Evolutionary conservation across 192 early-diverging fungal genomes (phyloP).

Genomic region (Backusella tarrabulga): DNA sequence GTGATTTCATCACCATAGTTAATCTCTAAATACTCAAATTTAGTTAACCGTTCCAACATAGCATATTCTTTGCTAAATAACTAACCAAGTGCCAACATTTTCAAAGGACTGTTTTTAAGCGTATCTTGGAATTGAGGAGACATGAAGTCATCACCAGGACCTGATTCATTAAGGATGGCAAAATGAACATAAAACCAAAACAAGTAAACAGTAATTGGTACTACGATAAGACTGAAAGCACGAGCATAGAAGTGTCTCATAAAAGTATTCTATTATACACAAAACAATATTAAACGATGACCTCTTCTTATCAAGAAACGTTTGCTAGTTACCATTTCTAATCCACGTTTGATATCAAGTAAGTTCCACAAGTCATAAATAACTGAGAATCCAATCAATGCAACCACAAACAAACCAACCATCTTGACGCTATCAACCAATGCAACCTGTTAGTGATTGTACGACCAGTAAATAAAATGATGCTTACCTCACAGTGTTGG

Average conservation of each 20-base stretch:
- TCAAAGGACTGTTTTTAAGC: conserved; percentile 76
- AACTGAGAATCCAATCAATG: conserved; percentile 79
- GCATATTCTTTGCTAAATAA: background rate
- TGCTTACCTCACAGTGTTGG: conserved; percentile 50
- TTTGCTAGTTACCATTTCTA: conserved; percentile 47
- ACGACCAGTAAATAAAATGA: conserved; percentile 52
- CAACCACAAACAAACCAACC: conserved; percentile 90
- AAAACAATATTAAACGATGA: background rate
- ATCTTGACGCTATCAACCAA: conserved; percentile 75
- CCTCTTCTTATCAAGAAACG: background rate
- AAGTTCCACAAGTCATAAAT: conserved; percentile 89
- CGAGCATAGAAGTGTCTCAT: conserved; percentile 83
- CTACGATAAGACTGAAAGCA: conserved; percentile 77
- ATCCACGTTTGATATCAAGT: conserved; percentile 80
- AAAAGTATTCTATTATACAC: conserved; percentile 53
- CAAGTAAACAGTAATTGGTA: conserved; percentile 81
- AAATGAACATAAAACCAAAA: conserved; percentile 96
- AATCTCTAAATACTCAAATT: conserved; percentile 65
- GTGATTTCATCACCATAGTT: conserved; percentile 81
- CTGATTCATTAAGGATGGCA: conserved; percentile 71
- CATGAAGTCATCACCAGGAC: conserved; percentile 94
- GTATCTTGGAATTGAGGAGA: conserved; percentile 86
- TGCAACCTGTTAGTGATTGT: background rate
- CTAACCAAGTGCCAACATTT: conserved; percentile 50
- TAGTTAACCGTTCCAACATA: conserved; percentile 43